A percentile compares a stretch with the other conserved stretches of the same genome.
These are phyloP conservation scores for Candolleomyces aberdarensis DNA, from an alignment of 768 basidiomycete species.

Conservation along the genomic window DNA sequence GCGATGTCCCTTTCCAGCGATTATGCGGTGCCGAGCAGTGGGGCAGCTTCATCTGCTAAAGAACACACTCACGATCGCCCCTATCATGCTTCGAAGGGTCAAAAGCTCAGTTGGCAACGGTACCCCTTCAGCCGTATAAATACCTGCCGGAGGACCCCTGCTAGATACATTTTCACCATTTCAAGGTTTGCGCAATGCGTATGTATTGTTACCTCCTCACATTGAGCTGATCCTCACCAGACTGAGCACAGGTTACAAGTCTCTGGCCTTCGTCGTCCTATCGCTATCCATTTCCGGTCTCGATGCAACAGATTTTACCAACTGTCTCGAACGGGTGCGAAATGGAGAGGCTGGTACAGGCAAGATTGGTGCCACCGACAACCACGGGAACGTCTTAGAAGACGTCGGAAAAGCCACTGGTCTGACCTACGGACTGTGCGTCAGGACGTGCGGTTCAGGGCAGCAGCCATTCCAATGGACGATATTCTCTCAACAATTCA, in stretches of 20 bases:
- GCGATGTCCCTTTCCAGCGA: no score
- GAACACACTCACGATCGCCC: no score
- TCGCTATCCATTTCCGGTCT: neutral
- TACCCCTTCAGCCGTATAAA: no score
- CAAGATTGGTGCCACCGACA: constrained; percentile 21
- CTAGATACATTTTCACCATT: no score
- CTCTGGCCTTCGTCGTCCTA: neutral
- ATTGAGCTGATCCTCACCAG: neutral
- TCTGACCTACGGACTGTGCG: constrained; percentile 28
- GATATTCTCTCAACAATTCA: constrained; percentile 35
- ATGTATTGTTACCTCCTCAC: neutral
- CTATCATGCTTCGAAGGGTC: no score
- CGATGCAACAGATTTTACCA: constrained; percentile 11
- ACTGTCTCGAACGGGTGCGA: constrained; percentile 19
- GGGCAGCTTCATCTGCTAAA: no score
- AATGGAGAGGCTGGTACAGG: constrained; percentile 11
- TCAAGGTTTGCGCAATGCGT: no score
- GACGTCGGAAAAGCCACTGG: constrained; percentile 22
- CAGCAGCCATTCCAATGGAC: constrained; percentile 28
- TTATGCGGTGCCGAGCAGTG: no score
- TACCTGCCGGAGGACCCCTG: no score
- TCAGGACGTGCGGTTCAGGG: constrained; percentile 22
- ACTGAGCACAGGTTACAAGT: neutral
- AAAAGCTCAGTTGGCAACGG: no score
- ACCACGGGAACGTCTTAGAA: constrained; percentile 21